phyloP scores from a whole-genome alignment of 73 alveolate species.

The Blepharisma japonicum region DNA sequence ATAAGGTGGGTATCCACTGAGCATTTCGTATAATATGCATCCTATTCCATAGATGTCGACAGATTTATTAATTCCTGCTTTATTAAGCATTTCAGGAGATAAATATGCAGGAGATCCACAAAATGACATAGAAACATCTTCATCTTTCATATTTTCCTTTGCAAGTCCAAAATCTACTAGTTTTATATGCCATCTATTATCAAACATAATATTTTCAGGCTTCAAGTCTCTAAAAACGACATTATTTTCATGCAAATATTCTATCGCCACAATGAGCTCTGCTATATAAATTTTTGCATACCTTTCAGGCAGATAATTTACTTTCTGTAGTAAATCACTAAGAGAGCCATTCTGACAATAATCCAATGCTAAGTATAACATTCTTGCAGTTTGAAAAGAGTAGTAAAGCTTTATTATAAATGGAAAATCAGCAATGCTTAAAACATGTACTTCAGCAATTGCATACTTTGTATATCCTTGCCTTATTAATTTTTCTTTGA shows the following conservation, averaged over 20 bases:
- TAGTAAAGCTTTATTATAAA: constrained; percentile 25
- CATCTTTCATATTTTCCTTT: constrained; percentile 60
- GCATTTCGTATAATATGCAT: constrained; percentile 62
- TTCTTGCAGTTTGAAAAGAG: constrained; percentile 25
- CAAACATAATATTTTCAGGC: constrained; percentile 69
- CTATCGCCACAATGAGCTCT: constrained; percentile 68
- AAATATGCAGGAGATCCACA: constrained; percentile 86
- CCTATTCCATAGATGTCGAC: constrained; percentile 79
- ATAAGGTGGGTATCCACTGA: constrained; percentile 74
- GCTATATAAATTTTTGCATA: constrained; percentile 66
- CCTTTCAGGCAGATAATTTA: constrained; percentile 36
- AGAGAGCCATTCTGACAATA: constrained; percentile 33
- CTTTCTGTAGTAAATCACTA: constrained; percentile 12
- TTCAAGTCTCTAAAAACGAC: constrained; percentile 68
- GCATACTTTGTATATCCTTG: not conserved
- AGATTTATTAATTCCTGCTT: constrained; percentile 63
- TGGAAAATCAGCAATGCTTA: constrained; percentile 31
- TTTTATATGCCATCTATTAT: constrained; percentile 55
- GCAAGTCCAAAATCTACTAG: constrained; percentile 73
- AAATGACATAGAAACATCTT: constrained; percentile 54
- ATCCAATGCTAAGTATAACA: constrained; percentile 30
- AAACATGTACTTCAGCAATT: constrained; percentile 16
- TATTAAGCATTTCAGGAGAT: constrained; percentile 72
- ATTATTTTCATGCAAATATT: constrained; percentile 61
- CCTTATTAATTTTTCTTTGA: constrained; percentile 26